A percentile compares a stretch with the other conserved stretches of the same genome.
These are phyloP conservation scores for Mimosa bimucronata DNA, from an alignment of 306 rosid genomes.

Conservation along the genomic window DNA sequence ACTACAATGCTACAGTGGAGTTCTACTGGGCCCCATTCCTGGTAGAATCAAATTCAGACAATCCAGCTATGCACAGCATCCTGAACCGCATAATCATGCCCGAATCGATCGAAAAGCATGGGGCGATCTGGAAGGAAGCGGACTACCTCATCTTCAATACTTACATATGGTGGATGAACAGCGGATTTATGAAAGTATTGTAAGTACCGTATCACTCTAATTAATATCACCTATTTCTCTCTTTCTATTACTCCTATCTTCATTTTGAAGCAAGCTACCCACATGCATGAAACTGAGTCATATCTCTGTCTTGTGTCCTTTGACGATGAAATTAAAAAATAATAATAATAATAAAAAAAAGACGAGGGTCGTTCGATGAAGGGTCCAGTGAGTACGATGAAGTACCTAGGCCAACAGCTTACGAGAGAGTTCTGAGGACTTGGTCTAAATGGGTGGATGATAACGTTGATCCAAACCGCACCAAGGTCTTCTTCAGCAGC, in stretches of 20 bases:
- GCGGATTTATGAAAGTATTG: conserved; percentile 79
- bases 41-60: conserved; percentile 95
- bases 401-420: conserved; percentile 65
- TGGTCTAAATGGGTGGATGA: conserved; percentile 86
- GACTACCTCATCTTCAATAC: conserved; percentile 89
- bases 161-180: conserved; percentile 99
- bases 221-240: not conserved
- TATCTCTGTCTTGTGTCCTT: not conserved
- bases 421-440: conserved; percentile 67
- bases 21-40: conserved; percentile 97
- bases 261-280: not conserved
- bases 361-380: conserved; percentile 85
- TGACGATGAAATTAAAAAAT: not conserved
- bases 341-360: no score
- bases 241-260: no score
- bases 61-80: conserved; percentile 87
- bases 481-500: conserved; percentile 82
- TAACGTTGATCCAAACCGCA: conserved; percentile 75
- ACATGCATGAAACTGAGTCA: not conserved
- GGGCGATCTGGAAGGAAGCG: conserved; percentile 72
- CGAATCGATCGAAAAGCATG: conserved; percentile 85
- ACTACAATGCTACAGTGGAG: conserved; percentile 83
- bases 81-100: conserved; percentile 88
- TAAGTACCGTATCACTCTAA: conserved; percentile 47
- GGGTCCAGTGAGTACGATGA: conserved; percentile 82